phyloP scores from a whole-genome alignment of 1,139 yeast genomes.

The Debaryomycetaceae sp. region DNA sequence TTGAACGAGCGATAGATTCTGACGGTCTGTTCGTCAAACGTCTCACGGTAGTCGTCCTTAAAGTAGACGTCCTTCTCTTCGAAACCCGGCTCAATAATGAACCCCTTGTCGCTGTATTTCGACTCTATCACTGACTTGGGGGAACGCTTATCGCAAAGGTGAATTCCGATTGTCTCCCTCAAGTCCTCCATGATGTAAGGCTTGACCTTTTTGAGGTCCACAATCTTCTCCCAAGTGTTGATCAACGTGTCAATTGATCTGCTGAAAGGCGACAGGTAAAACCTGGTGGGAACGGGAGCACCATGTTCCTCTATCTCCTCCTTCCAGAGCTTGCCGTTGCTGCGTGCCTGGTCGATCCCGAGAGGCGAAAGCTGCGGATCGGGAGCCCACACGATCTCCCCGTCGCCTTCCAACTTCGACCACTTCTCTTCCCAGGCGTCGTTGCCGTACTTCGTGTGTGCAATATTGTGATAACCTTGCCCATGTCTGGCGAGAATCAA shows the following conservation, averaged over 20 bases:
- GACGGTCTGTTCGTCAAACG: constrained; percentile 38
- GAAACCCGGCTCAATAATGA: constrained; percentile 36
- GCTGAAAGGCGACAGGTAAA: constrained; percentile 36
- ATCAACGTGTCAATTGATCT: constrained; percentile 38
- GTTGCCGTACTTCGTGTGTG: constrained; percentile 40
- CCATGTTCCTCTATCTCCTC: constrained; percentile 17
- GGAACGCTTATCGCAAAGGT: constrained; percentile 44
- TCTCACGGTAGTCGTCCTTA: constrained; percentile 36
- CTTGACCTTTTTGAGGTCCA: constrained; percentile 19
- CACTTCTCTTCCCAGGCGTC: constrained; percentile 42
- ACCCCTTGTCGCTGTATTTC: constrained; percentile 29
- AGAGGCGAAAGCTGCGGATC: constrained; percentile 43
- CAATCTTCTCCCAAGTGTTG: constrained; percentile 28
- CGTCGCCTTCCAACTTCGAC: constrained; percentile 43
- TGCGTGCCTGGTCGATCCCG: constrained; percentile 39
- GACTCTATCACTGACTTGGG: constrained; percentile 25
- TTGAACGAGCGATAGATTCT: constrained; percentile 37
- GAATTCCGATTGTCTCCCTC: constrained; percentile 44
- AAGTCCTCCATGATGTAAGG: constrained; percentile 41
- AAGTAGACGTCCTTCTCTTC: constrained; percentile 39
- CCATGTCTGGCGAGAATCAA: constrained; percentile 46
- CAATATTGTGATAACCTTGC: constrained; percentile 45
- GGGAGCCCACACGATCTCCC: constrained; percentile 45
- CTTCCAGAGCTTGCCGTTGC: constrained; percentile 23
- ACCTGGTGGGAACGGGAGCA: constrained; percentile 25